Evolutionary conservation across 148 eudicot genomes (phyloP).

Genomic region (Cornus florida): DNA sequence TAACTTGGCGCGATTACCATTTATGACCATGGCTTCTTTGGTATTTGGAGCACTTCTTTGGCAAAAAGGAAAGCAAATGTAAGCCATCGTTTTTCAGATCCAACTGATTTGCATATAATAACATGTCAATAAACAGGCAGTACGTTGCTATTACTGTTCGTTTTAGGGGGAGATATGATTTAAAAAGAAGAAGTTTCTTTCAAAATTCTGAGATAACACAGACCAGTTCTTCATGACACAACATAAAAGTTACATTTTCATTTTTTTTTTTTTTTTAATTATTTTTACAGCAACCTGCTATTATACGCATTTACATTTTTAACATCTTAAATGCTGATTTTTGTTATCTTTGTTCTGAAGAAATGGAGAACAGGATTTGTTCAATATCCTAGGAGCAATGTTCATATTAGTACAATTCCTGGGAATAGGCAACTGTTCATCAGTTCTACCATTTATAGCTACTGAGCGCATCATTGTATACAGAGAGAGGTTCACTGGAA

Average conservation of each 20-base stretch:
- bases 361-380: conserved; percentile 29
- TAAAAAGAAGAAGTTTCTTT: neutral
- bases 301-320: neutral
- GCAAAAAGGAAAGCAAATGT: conserved; percentile 46
- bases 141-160: no score
- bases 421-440: conserved; percentile 36
- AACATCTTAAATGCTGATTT: neutral
- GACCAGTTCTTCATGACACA: no score
- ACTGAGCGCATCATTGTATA: conserved; percentile 41
- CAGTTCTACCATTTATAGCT: conserved; percentile 35
- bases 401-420: conserved; percentile 30
- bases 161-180: no score
- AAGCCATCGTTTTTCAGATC: conserved; percentile 11
- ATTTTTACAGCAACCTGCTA: no score
- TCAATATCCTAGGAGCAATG: conserved; percentile 38
- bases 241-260: no score
- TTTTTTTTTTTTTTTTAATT: no score
- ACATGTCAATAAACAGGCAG: no score
- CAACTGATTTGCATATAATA: neutral
- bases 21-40: conserved; percentile 24
- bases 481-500: conserved; percentile 39
- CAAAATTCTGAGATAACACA: no score
- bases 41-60: conserved; percentile 47
- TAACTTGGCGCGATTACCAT: conserved; percentile 35
- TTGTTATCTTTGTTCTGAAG: conserved; percentile 9